Conservation (phyloP, 805 yeast genomes). For the Komagataella pastoris region DNA sequence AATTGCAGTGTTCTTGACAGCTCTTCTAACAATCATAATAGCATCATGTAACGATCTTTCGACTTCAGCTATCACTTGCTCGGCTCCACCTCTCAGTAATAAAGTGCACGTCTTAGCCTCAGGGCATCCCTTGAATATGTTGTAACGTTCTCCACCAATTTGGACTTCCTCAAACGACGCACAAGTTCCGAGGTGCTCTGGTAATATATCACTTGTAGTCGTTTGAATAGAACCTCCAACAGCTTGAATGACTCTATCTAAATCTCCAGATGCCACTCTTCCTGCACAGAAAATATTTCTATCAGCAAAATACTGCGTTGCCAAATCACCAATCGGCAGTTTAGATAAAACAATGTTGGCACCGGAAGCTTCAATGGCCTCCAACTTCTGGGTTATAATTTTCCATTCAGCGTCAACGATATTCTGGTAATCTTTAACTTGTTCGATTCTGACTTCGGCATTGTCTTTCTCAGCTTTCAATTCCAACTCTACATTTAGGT, state of each 20-base stretch:
- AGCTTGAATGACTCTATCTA: conserved; percentile 86
- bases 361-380: conserved; percentile 71
- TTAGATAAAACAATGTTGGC: conserved; percentile 89
- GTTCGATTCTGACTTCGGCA: conserved; percentile 94
- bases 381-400: conserved; percentile 75
- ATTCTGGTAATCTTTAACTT: conserved; percentile 87
- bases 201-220: conserved; percentile 55
- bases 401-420: conserved; percentile 99
- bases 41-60: conserved; percentile 98
- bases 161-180: conserved; percentile 82
- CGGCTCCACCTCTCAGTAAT: conserved; percentile 94
- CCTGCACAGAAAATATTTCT: conserved; percentile 96
- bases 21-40: conserved; percentile 94
- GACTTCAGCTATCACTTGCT: conserved; percentile 96
- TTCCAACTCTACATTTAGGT: conserved; percentile 86
- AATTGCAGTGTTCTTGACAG: conserved; percentile 71
- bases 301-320: conserved; percentile 98
- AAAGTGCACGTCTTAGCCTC: conserved; percentile 88
- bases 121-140: conserved; percentile 87
- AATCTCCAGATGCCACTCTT: conserved; percentile 76
- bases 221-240: conserved; percentile 88
- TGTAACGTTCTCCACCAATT: conserved; percentile 92
- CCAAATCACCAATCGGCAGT: conserved; percentile 94
- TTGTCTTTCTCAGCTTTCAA: conserved; percentile 97
- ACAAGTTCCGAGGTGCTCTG: conserved; percentile 75